Base-by-base conservation (phyloP, 345 rosid genomes). In the Euphorbia tirucalli region DNA sequence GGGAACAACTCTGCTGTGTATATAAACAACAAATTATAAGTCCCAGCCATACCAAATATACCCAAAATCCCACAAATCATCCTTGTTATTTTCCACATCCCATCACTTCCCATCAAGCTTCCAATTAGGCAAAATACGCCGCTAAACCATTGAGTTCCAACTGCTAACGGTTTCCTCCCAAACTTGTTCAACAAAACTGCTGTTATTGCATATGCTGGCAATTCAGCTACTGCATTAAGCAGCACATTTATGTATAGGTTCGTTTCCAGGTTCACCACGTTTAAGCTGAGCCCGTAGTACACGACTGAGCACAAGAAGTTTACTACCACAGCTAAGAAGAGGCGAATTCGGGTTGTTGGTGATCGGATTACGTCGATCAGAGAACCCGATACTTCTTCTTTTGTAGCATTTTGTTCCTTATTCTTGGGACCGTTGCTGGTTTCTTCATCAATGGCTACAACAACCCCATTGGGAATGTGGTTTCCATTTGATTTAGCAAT, bases 281-380 rank as follows among this genome's bases (percentile, higher is more conserved):
- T 94, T 46, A 94, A 83, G 82, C 95, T 90, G 14, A 94, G 79
- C n/a, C 98, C 98, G 31, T 94, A 94, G 83, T 94, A 94, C 15
- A 94, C 97, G 7, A 90, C 77, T 0, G 98, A 82, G 77, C 89
- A 85, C 2, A 83, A 71, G 82, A 94, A 94, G 71, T 86, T 94
- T 54, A 90, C 89, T 24, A 73, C 83, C 14, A 87, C 85, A 0
- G 95, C 70, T 63, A 94, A 49, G 66, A 87, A 18, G 24, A 94
- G 75, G 2, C 98, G 87, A 16, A 82, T 46, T 4, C 97, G 84
- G 0, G 88, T 92, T 11, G 88, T 28, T 19, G 95, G 90, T 2
- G 97, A 86, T 31, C 52, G 64, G 3, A 94, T 60, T 39, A 90
- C 97, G 64, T 94, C 96, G 4, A 89, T 63, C 3, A 92, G 22